Conservation (phyloP, 179 eudicot species). For the Vitellaria paradoxa region DNA sequence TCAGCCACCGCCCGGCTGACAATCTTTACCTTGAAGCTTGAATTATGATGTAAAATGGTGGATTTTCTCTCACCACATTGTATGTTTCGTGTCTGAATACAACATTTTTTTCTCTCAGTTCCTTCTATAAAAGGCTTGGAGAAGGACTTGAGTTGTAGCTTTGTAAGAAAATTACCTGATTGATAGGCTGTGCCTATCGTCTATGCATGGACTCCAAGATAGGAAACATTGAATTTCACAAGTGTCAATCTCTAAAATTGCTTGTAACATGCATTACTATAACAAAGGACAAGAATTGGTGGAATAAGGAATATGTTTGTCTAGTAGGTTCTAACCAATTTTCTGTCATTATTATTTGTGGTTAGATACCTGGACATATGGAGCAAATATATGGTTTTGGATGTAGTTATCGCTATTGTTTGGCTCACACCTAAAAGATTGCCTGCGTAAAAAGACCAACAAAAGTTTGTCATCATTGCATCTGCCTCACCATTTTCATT, state of each 20-base stretch:
- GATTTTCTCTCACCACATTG: not conserved
- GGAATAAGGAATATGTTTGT: conserved; percentile 1
- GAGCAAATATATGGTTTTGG: not conserved
- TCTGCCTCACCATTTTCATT: not conserved
- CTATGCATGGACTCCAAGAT: not conserved
- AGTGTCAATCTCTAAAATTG: not conserved
- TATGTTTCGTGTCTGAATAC: not conserved
- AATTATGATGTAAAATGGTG: not conserved
- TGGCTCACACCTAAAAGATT: conserved; percentile 2
- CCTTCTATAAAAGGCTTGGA: not conserved
- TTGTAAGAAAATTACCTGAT: not conserved
- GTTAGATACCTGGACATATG: not conserved
- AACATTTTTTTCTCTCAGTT: not conserved
- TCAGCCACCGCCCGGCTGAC: too few relatives aligned
- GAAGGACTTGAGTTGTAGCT: not conserved
- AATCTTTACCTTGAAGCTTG: not conserved
- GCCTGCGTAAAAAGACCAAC: not conserved
- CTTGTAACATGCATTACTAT: not conserved
- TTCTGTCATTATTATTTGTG: not conserved
- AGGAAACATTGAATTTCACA: not conserved
- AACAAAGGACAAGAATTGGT: not conserved
- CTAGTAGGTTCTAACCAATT: not conserved
- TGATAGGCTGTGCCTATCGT: not conserved
- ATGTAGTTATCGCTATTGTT: not conserved
- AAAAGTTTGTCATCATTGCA: not conserved